These are phyloP conservation scores for Wallacemonas sp. DNA, from an alignment of 208 protist species.

Conservation along the genomic window DNA sequence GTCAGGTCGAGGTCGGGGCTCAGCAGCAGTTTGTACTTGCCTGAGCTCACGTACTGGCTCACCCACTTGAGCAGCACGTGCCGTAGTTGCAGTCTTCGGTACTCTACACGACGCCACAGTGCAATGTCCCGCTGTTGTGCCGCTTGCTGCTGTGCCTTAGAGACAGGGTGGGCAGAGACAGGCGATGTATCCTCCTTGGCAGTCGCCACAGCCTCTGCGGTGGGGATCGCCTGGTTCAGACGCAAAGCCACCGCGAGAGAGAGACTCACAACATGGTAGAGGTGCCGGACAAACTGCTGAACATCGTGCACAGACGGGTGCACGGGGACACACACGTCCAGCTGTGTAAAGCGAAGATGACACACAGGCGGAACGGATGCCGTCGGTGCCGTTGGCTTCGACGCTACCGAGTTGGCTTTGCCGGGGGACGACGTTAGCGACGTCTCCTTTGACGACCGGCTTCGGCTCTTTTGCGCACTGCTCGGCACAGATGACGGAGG, in stretches of 20 bases:
- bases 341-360: conserved; percentile 33
- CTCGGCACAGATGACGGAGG: too few species aligned
- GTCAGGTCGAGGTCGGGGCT: conserved; percentile 70
- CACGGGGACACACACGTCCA: conserved; percentile 14
- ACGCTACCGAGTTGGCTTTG: too few species aligned
- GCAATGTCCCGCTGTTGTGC: conserved; percentile 14
- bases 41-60: conserved; percentile 58
- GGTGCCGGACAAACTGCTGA: conserved; percentile 38
- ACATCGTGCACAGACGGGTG: conserved; percentile 38
- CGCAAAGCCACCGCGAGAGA: conserved; percentile 43
- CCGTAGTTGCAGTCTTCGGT: conserved; percentile 77
- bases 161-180: background rate
- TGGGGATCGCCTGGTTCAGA: conserved; percentile 12
- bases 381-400: too few species aligned
- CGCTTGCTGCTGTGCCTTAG: background rate
- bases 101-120: conserved; percentile 74
- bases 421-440: too few species aligned
- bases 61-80: conserved; percentile 81
- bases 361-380: background rate
- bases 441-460: too few species aligned
- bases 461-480: too few species aligned
- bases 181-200: background rate
- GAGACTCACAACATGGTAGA: conserved; percentile 27
- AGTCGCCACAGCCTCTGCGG: background rate
- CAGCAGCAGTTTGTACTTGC: conserved; percentile 60